Conservation (phyloP, 345 rosid genomes). For the Salix suchowensis region DNA sequence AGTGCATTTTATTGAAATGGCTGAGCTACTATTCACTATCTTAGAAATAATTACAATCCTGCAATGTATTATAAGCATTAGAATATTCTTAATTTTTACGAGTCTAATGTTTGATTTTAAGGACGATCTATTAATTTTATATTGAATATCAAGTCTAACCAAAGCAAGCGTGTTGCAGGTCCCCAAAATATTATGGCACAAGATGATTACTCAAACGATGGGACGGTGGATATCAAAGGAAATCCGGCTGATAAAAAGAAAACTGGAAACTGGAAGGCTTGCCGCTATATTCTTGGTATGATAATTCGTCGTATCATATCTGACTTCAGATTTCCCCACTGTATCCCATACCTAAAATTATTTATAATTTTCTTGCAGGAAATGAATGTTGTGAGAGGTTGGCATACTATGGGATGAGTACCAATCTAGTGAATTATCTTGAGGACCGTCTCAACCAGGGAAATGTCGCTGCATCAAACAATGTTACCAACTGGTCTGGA, state of each 20-base stretch:
- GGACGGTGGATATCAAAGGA: constrained; percentile 60
- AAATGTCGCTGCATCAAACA: constrained; percentile 73
- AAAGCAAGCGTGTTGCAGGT: background rate
- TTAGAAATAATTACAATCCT: background rate
- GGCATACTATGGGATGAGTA: constrained; percentile 99
- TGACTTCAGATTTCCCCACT: background rate
- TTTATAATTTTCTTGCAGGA: constrained; percentile 32
- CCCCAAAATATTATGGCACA: constrained; percentile 44
- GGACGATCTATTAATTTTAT: background rate
- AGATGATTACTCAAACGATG: constrained; percentile 62
- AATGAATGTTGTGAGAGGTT: constrained; percentile 87
- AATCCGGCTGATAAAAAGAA: constrained; percentile 64
- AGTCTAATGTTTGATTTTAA: background rate
- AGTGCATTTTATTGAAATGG: background rate
- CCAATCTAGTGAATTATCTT: constrained; percentile 85
- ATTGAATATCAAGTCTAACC: background rate
- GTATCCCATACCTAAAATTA: background rate
- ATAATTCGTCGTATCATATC: background rate
- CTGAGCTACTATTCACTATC: background rate
- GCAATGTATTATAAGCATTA: too few relatives aligned
- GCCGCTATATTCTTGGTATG: constrained; percentile 81
- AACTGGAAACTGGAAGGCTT: constrained; percentile 93
- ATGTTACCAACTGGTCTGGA: constrained; percentile 88
- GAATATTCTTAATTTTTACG: background rate
- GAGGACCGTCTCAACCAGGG: constrained; percentile 58